Base-by-base conservation (phyloP, 352 stramenopile genomes). In the Phytophthora cactorum region DNA sequence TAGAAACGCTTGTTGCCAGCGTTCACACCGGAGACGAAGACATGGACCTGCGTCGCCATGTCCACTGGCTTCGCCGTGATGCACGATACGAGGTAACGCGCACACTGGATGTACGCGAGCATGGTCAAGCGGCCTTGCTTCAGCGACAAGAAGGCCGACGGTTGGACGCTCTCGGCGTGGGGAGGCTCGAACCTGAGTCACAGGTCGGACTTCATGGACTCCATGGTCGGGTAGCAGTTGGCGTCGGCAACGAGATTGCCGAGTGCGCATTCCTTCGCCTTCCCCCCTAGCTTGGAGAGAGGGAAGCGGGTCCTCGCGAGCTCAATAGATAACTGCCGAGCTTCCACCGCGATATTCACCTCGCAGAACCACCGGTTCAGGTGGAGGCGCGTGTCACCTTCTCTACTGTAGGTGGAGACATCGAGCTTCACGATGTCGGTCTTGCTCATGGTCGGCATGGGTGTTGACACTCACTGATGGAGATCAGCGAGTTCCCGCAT, bases 381-480 rank as follows among this genome's bases (percentile, higher is more conserved):
- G 17, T 22, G 17, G 55, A 22, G 17, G 17, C 17, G 17, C 17
- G 17, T 22, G 17, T 58, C 49, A 77, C 4, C 59, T 61, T 63
- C 63, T 8, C 65, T 46, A 11, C 55, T 68, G 60, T 77, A 77
- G 17, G n/a, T 59, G 22, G 65, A 71, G 29, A 77, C 59, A 52
- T 74, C 59, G 65, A 77, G 59, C 29, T 74, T 74, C 1, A 71
- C 54, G 43, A 68, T 60, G 59, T 70, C 46, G 12, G 36, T 22
- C 17, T 22, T 22, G 17, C 17, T 22, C 17, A 22, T 22, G 17
- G 17, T 22, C 17, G 17, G 17, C 17, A 22, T 22, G 17, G 17
- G 17, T 0, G 17, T 22, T 22, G 17, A 22, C 17, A 22, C 17
- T 22, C 17, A 22, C 17, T 22, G 17, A 22, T 22, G 17, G 17